Conservation (phyloP, 2,329 filamentous ascomycete species). For the Alternaria arbusti region DNA sequence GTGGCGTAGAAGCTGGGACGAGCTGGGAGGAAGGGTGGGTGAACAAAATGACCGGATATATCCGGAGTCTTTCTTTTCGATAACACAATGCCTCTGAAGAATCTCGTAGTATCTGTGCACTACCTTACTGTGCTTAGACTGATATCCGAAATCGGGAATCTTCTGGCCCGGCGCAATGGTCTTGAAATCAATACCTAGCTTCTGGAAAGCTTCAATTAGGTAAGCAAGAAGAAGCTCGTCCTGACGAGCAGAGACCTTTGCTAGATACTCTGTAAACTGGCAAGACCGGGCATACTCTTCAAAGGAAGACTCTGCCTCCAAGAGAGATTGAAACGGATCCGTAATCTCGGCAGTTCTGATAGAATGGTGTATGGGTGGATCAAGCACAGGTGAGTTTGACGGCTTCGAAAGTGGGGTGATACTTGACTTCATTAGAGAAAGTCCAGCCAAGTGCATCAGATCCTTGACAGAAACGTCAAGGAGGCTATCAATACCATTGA, state of each 20-base stretch:
- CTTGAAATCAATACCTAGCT: slow-evolving; percentile 11
- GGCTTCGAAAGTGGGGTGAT: not conserved
- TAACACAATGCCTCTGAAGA: slow-evolving; percentile 11
- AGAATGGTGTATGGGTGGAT: not conserved
- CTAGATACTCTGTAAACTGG: slow-evolving; percentile 10
- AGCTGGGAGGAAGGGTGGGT: slow-evolving; percentile 1
- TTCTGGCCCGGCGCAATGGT: not conserved
- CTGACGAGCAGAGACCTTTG: slow-evolving; percentile 8
- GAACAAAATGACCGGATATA: not conserved
- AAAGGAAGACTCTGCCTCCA: not conserved
- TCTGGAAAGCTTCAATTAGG: slow-evolving; percentile 18
- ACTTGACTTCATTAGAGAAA: not conserved
- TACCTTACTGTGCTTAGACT: slow-evolving; percentile 12
- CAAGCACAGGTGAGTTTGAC: not conserved
- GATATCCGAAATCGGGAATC: slow-evolving; percentile 7
- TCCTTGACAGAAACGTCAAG: slow-evolving; percentile 11
- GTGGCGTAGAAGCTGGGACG: not conserved
- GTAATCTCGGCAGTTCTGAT: not conserved
- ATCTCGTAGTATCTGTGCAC: slow-evolving; percentile 11
- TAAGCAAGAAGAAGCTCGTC: slow-evolving; percentile 21
- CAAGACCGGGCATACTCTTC: slow-evolving; percentile 1
- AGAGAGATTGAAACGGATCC: slow-evolving; percentile 5
- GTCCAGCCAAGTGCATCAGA: not conserved
- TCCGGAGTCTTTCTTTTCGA: slow-evolving; percentile 2
- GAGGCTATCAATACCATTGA: slow-evolving; percentile 5